These are phyloP conservation scores for Oehlia diaphana DNA, from an alignment of 192 early-diverging fungal genomes.

Conservation along the genomic window DNA sequence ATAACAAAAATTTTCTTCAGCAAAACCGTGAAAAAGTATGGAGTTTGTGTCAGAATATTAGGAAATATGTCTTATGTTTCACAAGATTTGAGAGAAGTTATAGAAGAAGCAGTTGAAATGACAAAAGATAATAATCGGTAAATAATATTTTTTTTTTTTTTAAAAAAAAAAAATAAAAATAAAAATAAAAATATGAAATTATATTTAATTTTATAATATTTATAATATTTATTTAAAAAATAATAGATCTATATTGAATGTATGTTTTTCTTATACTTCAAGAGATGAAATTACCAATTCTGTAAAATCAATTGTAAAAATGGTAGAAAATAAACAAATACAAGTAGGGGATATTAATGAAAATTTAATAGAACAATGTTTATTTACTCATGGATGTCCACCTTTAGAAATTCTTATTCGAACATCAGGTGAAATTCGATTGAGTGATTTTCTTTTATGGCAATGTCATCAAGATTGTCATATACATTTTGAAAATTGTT, in stretches of 20 bases:
- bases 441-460: constrained; percentile 96
- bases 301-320: constrained; percentile 54
- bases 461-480: constrained; percentile 69
- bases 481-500: constrained; percentile 85
- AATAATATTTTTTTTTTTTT: not conserved
- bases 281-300: constrained; percentile 88
- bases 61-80: constrained; percentile 76
- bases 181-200: not conserved
- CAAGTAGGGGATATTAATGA: constrained; percentile 61
- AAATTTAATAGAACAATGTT: constrained; percentile 54
- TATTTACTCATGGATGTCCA: constrained; percentile 65
- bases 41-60: constrained; percentile 75
- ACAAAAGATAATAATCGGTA: constrained; percentile 67
- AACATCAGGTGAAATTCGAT: constrained; percentile 92
- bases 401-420: constrained; percentile 87
- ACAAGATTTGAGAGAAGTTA: constrained; percentile 59
- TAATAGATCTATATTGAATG: constrained; percentile 76
- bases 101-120: constrained; percentile 58
- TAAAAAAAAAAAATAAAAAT: too few species aligned
- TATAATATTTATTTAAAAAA: not conserved
- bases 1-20: constrained; percentile 41
- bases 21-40: constrained; percentile 68
- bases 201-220: not conserved
- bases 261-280: constrained; percentile 91
- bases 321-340: constrained; percentile 57